Evolutionary conservation across 176 grass and related monocot species (phyloP), one percentile per base, ranked within the genome.

Genomic region (Bonia amplexicaulis): DNA sequence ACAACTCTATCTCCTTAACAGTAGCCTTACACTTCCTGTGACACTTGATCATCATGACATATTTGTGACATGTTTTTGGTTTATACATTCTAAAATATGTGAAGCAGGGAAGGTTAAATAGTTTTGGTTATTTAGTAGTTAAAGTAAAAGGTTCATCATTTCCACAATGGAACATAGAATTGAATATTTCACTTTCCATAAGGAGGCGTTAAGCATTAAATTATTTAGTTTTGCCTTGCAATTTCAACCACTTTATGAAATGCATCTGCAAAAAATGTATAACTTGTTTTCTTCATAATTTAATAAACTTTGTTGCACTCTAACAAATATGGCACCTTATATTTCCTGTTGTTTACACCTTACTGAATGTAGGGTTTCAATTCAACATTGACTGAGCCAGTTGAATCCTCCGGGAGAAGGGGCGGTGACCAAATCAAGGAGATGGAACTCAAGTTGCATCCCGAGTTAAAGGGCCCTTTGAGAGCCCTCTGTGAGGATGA

Each of bases 361-460:
- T 42, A 63, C 27, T 81, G 65, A 57, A 85, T 89, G 74, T 85
- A 99, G 96, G 96, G 96, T 64, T 99, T 99, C 82, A 99, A 99
- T 86, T 91, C 96, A 80, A 99, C 96, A 73, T 82, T 99, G 82
- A 99, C 91, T 27, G 96, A 99, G 62, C 93, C 96, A 63, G 87
- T 99, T 25, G 96, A 99, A 84, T 96, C 96, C 3, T 96, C 91
- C 53, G 93, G 96, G 65, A 92, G 93, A 92, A 94, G 96, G 86
- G 96, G 96, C 17, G 96, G 96, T 55, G 96, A 99, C 68, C 96
- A 99, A 82, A 99, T 99, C 71, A 99, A 99, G 82, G 96, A 99
- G 78, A 99, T 99, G 96, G 96, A 99, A 76, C 91, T 99, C 68
- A 99, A 99, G 85, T 86, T 99, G 90, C 93, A 96, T 74, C 96